Conservation (phyloP, 2,329 filamentous ascomycete species). For the Annulohypoxylon truncatum region DNA sequence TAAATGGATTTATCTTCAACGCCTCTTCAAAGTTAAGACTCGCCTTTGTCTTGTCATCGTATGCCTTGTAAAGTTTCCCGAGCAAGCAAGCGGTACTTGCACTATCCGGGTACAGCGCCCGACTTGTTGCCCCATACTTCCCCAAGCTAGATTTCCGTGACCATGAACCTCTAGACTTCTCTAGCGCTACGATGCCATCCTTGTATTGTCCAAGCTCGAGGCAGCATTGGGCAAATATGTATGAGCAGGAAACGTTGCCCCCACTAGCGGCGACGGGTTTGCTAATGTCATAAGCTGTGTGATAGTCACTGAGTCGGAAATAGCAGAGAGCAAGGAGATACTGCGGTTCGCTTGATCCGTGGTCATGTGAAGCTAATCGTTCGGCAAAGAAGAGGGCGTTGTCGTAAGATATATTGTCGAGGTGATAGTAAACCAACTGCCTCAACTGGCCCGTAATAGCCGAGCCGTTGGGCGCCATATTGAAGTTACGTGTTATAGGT, state of each 20-base stretch:
- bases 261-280: slow-evolving; percentile 77
- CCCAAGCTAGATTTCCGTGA: slow-evolving; percentile 79
- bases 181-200: slow-evolving; percentile 85
- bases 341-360: slow-evolving; percentile 80
- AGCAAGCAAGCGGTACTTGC: slow-evolving; percentile 85
- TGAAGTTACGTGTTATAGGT: slow-evolving; percentile 23
- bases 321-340: slow-evolving; percentile 89
- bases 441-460: slow-evolving; percentile 65
- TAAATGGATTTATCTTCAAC: slow-evolving; percentile 90
- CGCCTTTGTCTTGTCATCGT: slow-evolving; percentile 85
- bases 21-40: slow-evolving; percentile 89
- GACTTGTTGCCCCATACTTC: slow-evolving; percentile 80
- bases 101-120: slow-evolving; percentile 83
- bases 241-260: slow-evolving; percentile 85
- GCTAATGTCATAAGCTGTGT: slow-evolving; percentile 86
- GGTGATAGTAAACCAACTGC: slow-evolving; percentile 73
- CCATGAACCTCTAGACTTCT: slow-evolving; percentile 85
- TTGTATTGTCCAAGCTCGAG: slow-evolving; percentile 80
- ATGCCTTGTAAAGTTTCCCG: slow-evolving; percentile 86
- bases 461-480: slow-evolving; percentile 65
- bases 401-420: slow-evolving; percentile 89
- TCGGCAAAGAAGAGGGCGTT: slow-evolving; percentile 96
- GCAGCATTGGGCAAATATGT: slow-evolving; percentile 91
- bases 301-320: slow-evolving; percentile 82
- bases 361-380: slow-evolving; percentile 85